A percentile compares a stretch with the other conserved stretches of the same genome.
Conservation (phyloP, 495 filamentous ascomycete species). For the Hypoxylon intermedium region DNA sequence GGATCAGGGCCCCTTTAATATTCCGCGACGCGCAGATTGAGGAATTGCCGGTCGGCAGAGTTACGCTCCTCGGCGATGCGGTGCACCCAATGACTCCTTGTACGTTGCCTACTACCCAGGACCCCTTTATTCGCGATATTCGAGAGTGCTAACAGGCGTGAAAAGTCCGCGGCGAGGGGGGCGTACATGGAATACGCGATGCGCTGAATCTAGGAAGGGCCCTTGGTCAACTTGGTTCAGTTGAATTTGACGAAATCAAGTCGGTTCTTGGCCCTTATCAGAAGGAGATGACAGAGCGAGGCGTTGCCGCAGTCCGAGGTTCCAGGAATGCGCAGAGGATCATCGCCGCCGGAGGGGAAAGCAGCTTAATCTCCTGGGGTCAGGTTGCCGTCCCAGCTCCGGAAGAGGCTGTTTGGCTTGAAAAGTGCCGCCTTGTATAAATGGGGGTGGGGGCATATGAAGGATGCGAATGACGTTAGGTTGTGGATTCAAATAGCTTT, state of each 20-base stretch:
- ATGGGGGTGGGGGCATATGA: neutral
- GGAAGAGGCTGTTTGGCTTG: conserved; percentile 16
- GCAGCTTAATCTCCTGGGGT: conserved; percentile 1
- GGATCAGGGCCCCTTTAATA: conserved; percentile 2
- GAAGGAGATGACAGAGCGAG: conserved; percentile 25
- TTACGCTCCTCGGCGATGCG: conserved; percentile 66
- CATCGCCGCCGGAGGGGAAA: neutral
- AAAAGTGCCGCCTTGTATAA: conserved; percentile 2
- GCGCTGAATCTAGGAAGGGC: conserved; percentile 33
- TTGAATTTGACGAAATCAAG: neutral
- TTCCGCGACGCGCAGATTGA: conserved; percentile 29
- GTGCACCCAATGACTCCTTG: conserved; percentile 69
- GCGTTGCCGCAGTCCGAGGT: conserved; percentile 8
- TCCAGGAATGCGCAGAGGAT: conserved; percentile 8
- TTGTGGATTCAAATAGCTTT: neutral
- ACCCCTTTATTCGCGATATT: neutral
- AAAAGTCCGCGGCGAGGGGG: conserved; percentile 53
- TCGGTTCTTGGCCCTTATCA: conserved; percentile 20
- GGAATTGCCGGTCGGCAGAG: conserved; percentile 44
- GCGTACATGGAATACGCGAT: conserved; percentile 53
- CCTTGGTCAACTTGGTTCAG: conserved; percentile 13
- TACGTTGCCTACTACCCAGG: conserved; percentile 46
- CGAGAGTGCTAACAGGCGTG: neutral
- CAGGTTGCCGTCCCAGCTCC: neutral
- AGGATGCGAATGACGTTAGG: neutral